phyloP scores from a whole-genome alignment of 2,329 filamentous ascomycete genomes.

The Metarhizium anisopliae region DNA sequence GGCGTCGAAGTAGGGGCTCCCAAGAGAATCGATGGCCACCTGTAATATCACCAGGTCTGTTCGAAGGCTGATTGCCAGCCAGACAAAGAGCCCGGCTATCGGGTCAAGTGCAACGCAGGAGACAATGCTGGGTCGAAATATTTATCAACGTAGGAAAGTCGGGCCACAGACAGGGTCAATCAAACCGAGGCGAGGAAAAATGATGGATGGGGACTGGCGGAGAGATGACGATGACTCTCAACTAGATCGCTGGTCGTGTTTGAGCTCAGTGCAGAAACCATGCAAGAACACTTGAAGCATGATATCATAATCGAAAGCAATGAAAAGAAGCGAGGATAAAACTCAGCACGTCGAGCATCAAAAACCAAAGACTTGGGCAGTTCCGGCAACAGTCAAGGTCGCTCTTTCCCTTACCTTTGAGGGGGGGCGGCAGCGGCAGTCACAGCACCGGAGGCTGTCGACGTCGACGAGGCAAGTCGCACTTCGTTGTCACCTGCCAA shows the following conservation, averaged over 20 bases:
- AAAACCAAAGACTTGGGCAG: neutral
- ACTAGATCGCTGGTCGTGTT: neutral
- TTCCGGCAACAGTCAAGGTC: constrained; percentile 3
- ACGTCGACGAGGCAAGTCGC: constrained; percentile 37
- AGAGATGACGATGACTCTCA: neutral
- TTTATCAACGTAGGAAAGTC: neutral
- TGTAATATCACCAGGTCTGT: neutral
- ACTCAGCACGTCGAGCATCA: neutral
- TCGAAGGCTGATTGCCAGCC: neutral
- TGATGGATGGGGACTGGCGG: neutral
- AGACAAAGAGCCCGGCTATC: neutral
- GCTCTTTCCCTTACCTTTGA: constrained; percentile 14
- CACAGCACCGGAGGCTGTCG: constrained; percentile 21
- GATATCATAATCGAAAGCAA: neutral
- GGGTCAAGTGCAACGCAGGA: neutral
- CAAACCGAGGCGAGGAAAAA: constrained; percentile 10
- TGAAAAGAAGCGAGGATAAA: neutral
- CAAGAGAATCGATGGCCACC: neutral
- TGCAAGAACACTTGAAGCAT: neutral
- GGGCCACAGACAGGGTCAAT: neutral
- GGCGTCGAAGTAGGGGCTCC: neutral
- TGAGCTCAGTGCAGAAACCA: neutral
- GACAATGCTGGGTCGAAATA: neutral
- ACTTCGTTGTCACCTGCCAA: constrained; percentile 45
- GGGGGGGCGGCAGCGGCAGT: constrained; percentile 15